Base-by-base conservation (phyloP, 495 filamentous ascomycete genomes). In the Xylaria grammica region DNA sequence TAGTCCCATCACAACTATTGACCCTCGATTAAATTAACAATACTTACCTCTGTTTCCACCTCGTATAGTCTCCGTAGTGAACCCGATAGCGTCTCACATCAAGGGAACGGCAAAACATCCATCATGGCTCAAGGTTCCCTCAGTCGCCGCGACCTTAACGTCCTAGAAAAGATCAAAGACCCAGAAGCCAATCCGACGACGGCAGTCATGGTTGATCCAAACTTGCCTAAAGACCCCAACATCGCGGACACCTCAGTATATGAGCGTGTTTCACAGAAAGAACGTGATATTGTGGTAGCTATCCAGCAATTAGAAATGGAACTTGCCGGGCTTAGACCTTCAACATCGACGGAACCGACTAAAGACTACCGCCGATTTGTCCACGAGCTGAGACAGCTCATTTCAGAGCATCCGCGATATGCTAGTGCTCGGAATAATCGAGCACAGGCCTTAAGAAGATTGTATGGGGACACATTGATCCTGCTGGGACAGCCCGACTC, bases 91-190 rank as follows among this genome's bases (percentile, higher is more conserved):
- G 10, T 55, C 60, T 55, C 20, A 38, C 36, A n/a, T 26, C 1
- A 22, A 49, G 29, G 17, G 20, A 54, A 20, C n/a, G 20, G 30
- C 4, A 38, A 17, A n/a, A 48, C 19, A 44, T 56, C 70, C 52
- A 77, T 67, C 29, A 84, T 88, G 81, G 67, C 79, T 24, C 67
- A 79, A 40, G 60, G 81, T 73, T 72, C 80, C 36, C 86, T 96
- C 29, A 89, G 88, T 59, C 75, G 75, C 27, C 89, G 90, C 69
- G 92, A 96, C 75, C 74, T 86, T 63, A 82, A 86, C 36, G 86
- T 94, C 64, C 86, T 95, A 45, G 80, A 88, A 67, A 89, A 90
- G 57, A 89, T 96, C 74, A 92, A 90, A 69, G 91, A 95, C 66
- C 89, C 90, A 13, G 92, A 94, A 71, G 83, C 86, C 32, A 85